Evolutionary conservation across 805 yeast genomes (phyloP).

Genomic region (Yamadazyma endophytica): DNA sequence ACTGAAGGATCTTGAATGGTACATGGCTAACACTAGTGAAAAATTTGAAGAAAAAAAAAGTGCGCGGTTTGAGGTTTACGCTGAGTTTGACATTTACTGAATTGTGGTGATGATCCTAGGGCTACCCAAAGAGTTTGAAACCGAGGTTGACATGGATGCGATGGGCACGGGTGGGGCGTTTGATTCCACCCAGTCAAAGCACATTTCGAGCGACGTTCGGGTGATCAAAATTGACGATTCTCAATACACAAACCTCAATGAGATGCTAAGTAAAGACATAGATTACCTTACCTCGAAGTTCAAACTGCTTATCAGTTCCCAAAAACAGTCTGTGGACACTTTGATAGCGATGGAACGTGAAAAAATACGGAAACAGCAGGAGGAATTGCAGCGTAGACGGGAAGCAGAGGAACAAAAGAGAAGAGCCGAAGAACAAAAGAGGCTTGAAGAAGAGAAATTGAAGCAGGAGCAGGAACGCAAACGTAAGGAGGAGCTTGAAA

Average conservation of each 20-base stretch:
- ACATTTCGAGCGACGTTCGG: too few relatives aligned
- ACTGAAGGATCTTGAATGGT: constrained; percentile 21
- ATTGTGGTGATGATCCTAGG: constrained; percentile 24
- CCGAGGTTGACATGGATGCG: constrained; percentile 9
- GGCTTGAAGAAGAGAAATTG: constrained; percentile 12
- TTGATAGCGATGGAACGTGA: constrained; percentile 15
- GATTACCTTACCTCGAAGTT: constrained; percentile 4
- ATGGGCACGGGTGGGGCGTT: too few relatives aligned
- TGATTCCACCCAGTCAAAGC: too few relatives aligned
- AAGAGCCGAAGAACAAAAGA: constrained; percentile 18
- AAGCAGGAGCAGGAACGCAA: constrained; percentile 12
- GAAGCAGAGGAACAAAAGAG: constrained; percentile 6
- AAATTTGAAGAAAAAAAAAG: too few relatives aligned
- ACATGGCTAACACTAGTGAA: too few relatives aligned
- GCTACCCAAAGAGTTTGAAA: constrained; percentile 20
- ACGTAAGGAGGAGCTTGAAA: constrained; percentile 17
- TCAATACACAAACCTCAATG: neutral
- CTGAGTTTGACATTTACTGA: too few relatives aligned
- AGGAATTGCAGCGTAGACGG: constrained; percentile 15
- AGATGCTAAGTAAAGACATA: constrained; percentile 2
- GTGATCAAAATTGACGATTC: constrained; percentile 1
- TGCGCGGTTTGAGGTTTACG: too few relatives aligned
- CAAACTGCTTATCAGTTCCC: constrained; percentile 9
- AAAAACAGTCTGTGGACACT: constrained; percentile 14
- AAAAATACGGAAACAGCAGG: constrained; percentile 18